Base-by-base conservation (phyloP, 495 filamentous ascomycete species). In the Penicillium fimorum region DNA sequence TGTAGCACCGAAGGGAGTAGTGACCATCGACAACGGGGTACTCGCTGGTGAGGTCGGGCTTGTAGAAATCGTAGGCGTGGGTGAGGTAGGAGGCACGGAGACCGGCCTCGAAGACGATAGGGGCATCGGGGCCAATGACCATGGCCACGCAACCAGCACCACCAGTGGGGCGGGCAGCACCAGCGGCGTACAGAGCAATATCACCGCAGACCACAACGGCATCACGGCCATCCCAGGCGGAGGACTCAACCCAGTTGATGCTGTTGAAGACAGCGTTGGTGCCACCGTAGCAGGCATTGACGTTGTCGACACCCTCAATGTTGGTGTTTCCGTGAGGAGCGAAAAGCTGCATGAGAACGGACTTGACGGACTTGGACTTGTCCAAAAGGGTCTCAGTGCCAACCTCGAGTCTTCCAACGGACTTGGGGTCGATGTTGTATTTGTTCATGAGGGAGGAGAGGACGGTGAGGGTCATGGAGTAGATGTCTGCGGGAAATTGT, bases 291-390 rank as follows among this genome's bases (percentile, higher is more conserved):
- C 94, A 98, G 52, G 94, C 94, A 69, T 98, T 98, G 65, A 98
- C 79, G 25, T 88, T 96, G 75, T 98, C 94, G 30, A 97, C 85
- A 74, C 94, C 94, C 79, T 97, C 95, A 44, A 98, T 80, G 79
- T 96, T 96, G 80, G 86, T 91, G 71, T 90, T 90, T 57, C 84
- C 87, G 68, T 87, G 87, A 46, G 86, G 79, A 67, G 87, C 82
- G 65, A 98, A 96, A 27, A 98, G 82, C 78, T 97, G 94, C 94
- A 98, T 98, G 60, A 97, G 76, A 48, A 98, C 93, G n/a, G 92
- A 90, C 84, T 98, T 98, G 81, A 98, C 94, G 27, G 95, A 97
- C 82, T 98, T 98, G 64, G 94, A 97, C 83, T 98, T 98, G 83
- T 98, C 94, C 68, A 98, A 82, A 40, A 98, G 82, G 49, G 94